Percentiles rank a stretch among this genome's conserved stretches.
Evolutionary conservation across 2,329 filamentous ascomycete genomes (phyloP).

Genomic region (Triangularia verruculosa): DNA sequence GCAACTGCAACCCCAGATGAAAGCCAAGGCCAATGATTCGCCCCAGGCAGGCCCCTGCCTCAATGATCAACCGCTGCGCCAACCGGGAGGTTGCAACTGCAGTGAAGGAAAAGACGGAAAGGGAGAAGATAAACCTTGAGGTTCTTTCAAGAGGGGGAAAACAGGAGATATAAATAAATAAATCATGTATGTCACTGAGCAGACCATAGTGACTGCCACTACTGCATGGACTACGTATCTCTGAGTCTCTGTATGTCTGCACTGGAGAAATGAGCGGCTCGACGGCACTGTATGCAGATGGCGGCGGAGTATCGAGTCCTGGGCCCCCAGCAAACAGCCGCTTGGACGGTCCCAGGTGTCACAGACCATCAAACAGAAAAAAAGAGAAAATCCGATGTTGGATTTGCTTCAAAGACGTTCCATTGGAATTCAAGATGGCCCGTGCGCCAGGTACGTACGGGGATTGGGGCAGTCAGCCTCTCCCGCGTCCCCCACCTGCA

Average conservation of each 20-base stretch:
- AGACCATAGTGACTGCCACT: not conserved
- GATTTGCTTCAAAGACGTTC: not conserved
- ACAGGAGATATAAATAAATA: not conserved
- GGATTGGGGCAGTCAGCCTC: not conserved
- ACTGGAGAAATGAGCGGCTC: not conserved
- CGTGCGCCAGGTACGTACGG: no score
- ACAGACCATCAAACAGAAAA: not conserved
- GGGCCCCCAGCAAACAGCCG: not conserved
- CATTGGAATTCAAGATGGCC: not conserved
- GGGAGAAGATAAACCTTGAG: not conserved
- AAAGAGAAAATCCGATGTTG: not conserved
- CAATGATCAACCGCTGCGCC: not conserved
- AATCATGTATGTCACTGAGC: not conserved
- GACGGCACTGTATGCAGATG: not conserved
- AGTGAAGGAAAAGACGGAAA: not conserved
- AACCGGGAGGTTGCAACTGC: not conserved
- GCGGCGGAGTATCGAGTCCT: not conserved
- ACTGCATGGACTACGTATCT: constrained; percentile 3
- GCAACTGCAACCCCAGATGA: not conserved
- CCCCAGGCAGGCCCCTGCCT: constrained; percentile 1
- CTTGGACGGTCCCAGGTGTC: not conserved
- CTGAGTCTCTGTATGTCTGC: no score
- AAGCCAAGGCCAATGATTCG: not conserved
- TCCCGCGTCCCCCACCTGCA: not conserved
- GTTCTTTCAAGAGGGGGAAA: not conserved